Evolutionary conservation across 108 stramenopile genomes (phyloP), one percentile per base, ranked within the genome.

Genomic region (Fragilaria crotonensis): DNA sequence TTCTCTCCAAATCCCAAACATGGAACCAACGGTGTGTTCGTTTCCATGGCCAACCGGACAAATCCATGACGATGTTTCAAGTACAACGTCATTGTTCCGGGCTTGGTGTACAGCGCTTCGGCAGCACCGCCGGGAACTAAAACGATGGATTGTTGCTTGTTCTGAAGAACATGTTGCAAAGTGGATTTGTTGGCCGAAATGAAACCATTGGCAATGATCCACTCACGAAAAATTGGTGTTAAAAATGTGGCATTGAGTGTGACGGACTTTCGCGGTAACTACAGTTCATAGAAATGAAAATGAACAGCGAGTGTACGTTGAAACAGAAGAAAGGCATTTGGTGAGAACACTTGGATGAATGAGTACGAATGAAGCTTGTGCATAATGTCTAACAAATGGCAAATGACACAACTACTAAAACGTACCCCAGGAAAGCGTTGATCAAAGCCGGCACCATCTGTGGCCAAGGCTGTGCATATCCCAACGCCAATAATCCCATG

Each of bases 41-140:
- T 69, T 48, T 64, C 36, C 31, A 92, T 58, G 0, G 94, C 90
- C 3, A 80, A 48, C 30, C 77, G 77, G 14, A 92, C 60, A 57
- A 95, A 92, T 5, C 94, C 94, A 53, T 84, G 84, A 2, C 90
- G 70, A 29, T 70, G 74, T 36, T 58, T 22, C 5, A 95, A 60
- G 48, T 66, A 81, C 33, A 90, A 46, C 7, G 50, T 26, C 20
- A 75, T 59, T 0, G 28, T 26, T 23, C 60, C 60, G 0, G 60
- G 70, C 3, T 72, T 50, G 26, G 61, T 48, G 23, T 71, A 45
- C 29, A 78, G 44, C n/a, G 62, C 54, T 67, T 84, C 77, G 19
- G 52, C 57, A 7, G 75, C 78, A 11, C 81, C 81, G 26, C 81
- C 81, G 4, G 70, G 69, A 17, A 83, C 64, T 54, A 83, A 21